Base-by-base conservation (phyloP, 768 basidiomycete genomes). In the Lactarius psammicola region DNA sequence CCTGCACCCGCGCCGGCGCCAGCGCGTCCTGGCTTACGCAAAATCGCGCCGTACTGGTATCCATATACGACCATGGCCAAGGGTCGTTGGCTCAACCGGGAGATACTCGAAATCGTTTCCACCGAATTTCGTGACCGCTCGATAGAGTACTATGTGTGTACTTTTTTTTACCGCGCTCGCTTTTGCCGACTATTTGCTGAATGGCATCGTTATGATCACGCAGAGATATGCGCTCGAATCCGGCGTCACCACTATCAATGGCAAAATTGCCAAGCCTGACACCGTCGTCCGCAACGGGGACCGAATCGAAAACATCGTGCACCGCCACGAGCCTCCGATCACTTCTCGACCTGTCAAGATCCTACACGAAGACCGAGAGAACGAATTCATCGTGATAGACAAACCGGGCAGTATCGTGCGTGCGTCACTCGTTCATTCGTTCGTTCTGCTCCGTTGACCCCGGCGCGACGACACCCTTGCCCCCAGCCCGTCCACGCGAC, bases 281-380 rank as follows among this genome's bases (percentile, higher is more conserved):
- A 89, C 87, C 9, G 82, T 96, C 17, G 81, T 99, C 56, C 80
- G 79, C 65, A 89, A 96, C 70, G 94, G 94, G 9, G 96, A 99
- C 75, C 82, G 92, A 31, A 87, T 97, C 59, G 93, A 96, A 93
- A 97, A 98, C 72, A 83, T 95, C 17, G 93, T 95, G 17, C 94
- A 95, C 76, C 83, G 94, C n/a, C 97, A 99, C 74, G 97, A 99
- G 76, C 97, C 97, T 6, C 94, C 97, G 3, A 89, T 99, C 4
- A 88, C 94, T 1, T 86, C 89, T 2, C 89, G 82, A 4, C 91
- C 92, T 1, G 86, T 98, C 61, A 85, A 87, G 68, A 81, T 98
- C 42, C 76, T 98, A 4, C 80, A 87, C 59, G 86, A 88, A 64
- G 94, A 98, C 74, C 80, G 80, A 17, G 86, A 92, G 69, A 85